Conservation (phyloP, 495 filamentous ascomycete genomes). For the Aspergillus biplanus region DNA sequence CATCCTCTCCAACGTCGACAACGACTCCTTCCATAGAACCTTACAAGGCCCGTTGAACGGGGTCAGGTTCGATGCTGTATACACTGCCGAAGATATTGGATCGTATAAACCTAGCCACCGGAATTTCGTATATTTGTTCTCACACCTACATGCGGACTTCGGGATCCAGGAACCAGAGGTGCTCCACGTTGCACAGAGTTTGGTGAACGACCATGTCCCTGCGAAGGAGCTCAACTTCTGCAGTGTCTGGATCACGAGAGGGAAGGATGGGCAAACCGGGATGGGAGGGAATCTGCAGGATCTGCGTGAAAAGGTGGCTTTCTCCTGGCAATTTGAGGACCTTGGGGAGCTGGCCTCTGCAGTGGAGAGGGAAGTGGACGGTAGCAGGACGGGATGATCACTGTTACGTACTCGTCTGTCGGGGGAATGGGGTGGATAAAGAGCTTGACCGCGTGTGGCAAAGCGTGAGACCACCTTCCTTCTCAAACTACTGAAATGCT, state of each 20-base stretch:
- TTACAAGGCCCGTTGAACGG: conserved; percentile 52
- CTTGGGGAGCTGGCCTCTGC: no score
- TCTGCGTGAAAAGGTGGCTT: no score
- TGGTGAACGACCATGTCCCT: conserved; percentile 73
- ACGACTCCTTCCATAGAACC: conserved; percentile 60
- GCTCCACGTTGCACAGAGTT: conserved; percentile 70
- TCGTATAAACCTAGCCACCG: conserved; percentile 69
- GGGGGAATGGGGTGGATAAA: no score
- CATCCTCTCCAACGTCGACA: conserved; percentile 74
- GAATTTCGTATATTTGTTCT: conserved; percentile 72
- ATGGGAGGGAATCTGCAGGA: no score
- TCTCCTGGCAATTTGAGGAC: no score
- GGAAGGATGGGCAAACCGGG: no score
- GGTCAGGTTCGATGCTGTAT: conserved; percentile 65
- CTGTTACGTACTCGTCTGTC: no score
- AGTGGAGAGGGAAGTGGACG: no score
- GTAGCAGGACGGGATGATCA: no score
- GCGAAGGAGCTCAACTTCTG: conserved; percentile 62
- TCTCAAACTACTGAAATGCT: no score
- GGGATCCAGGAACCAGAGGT: conserved; percentile 58
- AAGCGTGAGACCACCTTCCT: no score
- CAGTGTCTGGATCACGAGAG: conserved; percentile 72
- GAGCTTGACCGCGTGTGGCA: no score
- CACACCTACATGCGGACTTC: conserved; percentile 55
- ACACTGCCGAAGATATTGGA: conserved; percentile 76